phyloP scores from a whole-genome alignment of 1,284 basidiomycete genomes.

The Trametes pubescens region DNA sequence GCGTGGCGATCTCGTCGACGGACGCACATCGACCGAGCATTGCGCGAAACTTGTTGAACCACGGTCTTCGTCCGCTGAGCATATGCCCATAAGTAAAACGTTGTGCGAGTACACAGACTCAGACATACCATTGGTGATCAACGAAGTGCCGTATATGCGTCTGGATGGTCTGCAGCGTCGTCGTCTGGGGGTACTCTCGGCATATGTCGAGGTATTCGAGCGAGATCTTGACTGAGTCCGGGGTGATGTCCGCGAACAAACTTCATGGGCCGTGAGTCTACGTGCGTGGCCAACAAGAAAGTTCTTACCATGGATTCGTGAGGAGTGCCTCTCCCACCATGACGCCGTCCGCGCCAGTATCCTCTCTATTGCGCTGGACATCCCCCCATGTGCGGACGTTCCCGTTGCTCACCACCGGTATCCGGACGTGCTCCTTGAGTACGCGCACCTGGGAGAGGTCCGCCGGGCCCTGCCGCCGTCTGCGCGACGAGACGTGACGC shows the following conservation, averaged over 20 bases:
- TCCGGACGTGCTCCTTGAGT: slow-evolving; percentile 56
- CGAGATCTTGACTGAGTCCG: slow-evolving; percentile 68
- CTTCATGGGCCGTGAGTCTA: slow-evolving; percentile 40
- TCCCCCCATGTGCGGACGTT: slow-evolving; percentile 72
- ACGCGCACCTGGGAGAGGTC: slow-evolving; percentile 65
- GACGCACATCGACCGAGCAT: slow-evolving; percentile 50
- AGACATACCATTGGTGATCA: slow-evolving; percentile 64
- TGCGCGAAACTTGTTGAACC: slow-evolving; percentile 63
- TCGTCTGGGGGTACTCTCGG: slow-evolving; percentile 54
- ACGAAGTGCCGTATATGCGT: slow-evolving; percentile 70
- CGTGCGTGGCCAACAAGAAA: background rate
- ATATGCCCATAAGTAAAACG: slow-evolving; percentile 5
- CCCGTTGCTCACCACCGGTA: slow-evolving; percentile 79
- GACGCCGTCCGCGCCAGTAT: slow-evolving; percentile 74
- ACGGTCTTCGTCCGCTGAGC: slow-evolving; percentile 56
- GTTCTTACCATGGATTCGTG: slow-evolving; percentile 71
- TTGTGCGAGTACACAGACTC: background rate
- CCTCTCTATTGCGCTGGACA: slow-evolving; percentile 57
- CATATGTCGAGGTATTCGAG: slow-evolving; percentile 71
- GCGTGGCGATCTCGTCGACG: slow-evolving; percentile 55
- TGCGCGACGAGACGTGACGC: slow-evolving; percentile 70
- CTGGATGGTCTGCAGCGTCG: slow-evolving; percentile 56
- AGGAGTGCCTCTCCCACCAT: slow-evolving; percentile 82
- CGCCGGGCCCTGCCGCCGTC: slow-evolving; percentile 72
- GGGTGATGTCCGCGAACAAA: slow-evolving; percentile 58